Percentiles rank a stretch among this genome's conserved stretches.
These are phyloP conservation scores for Pistacia integerrima DNA, from an alignment of 345 rosid genomes.

Conservation along the genomic window DNA sequence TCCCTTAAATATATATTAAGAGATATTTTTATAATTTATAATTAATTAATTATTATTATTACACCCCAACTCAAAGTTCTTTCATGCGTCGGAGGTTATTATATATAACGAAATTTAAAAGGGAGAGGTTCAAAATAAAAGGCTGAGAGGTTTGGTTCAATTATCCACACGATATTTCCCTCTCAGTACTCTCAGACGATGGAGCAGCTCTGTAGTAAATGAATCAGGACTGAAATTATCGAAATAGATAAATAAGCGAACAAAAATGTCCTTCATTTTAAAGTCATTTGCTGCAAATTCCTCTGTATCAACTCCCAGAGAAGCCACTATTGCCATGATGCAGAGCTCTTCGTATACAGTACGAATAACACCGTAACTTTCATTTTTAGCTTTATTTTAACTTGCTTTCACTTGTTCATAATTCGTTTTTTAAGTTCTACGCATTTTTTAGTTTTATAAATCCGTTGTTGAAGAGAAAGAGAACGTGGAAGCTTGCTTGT, in stretches of 20 bases:
- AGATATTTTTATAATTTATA: too few species aligned
- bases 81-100: too few species aligned
- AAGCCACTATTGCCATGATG: conserved; percentile 60
- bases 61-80: too few species aligned
- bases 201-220: too few species aligned
- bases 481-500: neutral
- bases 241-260: neutral
- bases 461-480: neutral
- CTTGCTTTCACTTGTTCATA: neutral
- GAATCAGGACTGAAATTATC: too few species aligned
- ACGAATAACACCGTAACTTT: conserved; percentile 1
- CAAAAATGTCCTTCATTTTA: conserved; percentile 43
- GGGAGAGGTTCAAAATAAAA: too few species aligned
- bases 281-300: conserved; percentile 59
- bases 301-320: conserved; percentile 40
- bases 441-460: neutral
- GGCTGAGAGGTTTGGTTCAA: too few species aligned
- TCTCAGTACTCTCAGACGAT: too few species aligned
- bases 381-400: neutral
- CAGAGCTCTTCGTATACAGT: conserved; percentile 73
- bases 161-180: too few species aligned
- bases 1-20: too few species aligned
- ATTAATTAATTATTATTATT: too few species aligned
- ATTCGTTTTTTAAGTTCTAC: neutral
- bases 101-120: too few species aligned